Percentiles rank a stretch among this genome's conserved stretches.
These are phyloP conservation scores for Coemansia aciculifera DNA, from an alignment of 192 early-diverging fungal genomes.

Conservation along the genomic window DNA sequence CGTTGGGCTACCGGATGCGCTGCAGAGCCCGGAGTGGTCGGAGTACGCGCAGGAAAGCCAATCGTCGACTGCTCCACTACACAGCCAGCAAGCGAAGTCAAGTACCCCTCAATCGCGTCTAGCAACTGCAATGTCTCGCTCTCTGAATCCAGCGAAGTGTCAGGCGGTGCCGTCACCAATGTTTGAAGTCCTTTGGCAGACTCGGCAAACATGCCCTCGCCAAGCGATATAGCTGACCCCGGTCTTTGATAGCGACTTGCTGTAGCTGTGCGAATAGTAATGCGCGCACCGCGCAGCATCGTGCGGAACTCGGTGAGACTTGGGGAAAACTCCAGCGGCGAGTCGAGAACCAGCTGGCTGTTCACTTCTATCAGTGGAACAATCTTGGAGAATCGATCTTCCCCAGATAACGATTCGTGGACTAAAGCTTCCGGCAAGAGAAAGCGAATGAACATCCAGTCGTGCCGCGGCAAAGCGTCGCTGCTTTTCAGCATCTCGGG, in stretches of 20 bases:
- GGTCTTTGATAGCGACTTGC: background rate
- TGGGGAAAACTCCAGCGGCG: conserved; percentile 16
- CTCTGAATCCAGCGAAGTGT: background rate
- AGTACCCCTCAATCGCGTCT: conserved; percentile 17
- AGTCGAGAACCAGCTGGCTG: conserved; percentile 23
- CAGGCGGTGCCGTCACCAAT: background rate
- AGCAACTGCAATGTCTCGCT: conserved; percentile 10
- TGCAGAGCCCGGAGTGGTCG: conserved; percentile 24
- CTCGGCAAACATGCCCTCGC: background rate
- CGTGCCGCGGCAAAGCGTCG: background rate
- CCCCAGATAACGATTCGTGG: background rate
- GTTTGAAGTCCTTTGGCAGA: background rate
- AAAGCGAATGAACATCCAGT: conserved; percentile 36
- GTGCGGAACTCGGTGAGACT: conserved; percentile 30
- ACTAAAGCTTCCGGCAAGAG: conserved; percentile 11
- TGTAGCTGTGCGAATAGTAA: conserved; percentile 21
- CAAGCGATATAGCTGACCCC: background rate
- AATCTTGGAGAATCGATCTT: background rate
- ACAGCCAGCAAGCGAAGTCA: conserved; percentile 25
- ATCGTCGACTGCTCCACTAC: conserved; percentile 23
- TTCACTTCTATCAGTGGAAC: conserved; percentile 17
- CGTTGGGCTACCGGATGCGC: conserved; percentile 35
- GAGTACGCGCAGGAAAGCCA: conserved; percentile 19
- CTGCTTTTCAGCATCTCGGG: conserved; percentile 7
- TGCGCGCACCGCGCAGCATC: conserved; percentile 42